phyloP scores from a whole-genome alignment of 495 filamentous ascomycete species.

The Lepidopterella palustris region DNA sequence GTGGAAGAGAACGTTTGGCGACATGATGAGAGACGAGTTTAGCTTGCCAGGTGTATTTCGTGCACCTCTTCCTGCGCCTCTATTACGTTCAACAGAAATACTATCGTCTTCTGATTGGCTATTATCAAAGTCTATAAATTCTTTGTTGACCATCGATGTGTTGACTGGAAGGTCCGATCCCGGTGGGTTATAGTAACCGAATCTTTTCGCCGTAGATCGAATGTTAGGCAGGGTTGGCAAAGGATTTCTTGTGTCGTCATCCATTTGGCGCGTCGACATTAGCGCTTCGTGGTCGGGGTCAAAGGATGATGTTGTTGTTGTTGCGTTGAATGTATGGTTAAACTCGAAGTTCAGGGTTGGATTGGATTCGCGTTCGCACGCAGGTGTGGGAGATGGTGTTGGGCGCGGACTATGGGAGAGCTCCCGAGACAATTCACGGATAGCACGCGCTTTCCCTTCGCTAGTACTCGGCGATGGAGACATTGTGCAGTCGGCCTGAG shows the following conservation, averaged over 20 bases:
- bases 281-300: conserved; percentile 19
- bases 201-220: conserved; percentile 29
- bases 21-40: conserved; percentile 20
- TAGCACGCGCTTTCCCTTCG: conserved; percentile 25
- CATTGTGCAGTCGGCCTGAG: conserved; percentile 4
- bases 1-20: conserved; percentile 12
- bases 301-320: conserved; percentile 5
- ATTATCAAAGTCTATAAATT: conserved; percentile 29
- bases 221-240: conserved; percentile 15
- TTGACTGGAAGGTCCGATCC: conserved; percentile 15
- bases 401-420: conserved; percentile 23
- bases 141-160: conserved; percentile 28
- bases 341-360: conserved; percentile 5
- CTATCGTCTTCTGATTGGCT: conserved; percentile 24
- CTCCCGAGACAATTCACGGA: conserved; percentile 23
- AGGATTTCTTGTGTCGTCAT: conserved; percentile 22
- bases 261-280: conserved; percentile 24
- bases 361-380: conserved; percentile 25
- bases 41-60: conserved; percentile 25
- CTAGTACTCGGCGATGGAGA: conserved; percentile 20
- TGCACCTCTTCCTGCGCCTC: conserved; percentile 29
- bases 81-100: conserved; percentile 34
- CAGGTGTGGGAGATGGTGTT: conserved; percentile 9
- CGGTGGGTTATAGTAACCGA: conserved; percentile 18
- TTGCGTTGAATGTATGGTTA: conserved; percentile 5